Base-by-base conservation (phyloP, 1,284 basidiomycete genomes). In the Ceraceosorus bombacis region DNA sequence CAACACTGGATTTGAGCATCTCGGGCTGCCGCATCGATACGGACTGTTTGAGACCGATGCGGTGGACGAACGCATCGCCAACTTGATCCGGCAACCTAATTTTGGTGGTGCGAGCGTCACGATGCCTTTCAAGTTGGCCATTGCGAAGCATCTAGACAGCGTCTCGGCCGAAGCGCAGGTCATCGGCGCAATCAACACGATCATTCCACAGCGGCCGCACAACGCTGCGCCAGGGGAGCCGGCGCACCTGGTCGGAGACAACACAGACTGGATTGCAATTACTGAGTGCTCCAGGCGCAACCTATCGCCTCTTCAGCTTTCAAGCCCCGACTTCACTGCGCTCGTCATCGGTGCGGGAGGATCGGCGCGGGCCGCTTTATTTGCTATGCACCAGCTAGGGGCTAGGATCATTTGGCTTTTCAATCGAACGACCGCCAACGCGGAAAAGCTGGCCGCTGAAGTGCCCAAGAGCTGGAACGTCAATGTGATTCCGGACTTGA, bases 21-120 rank as follows among this genome's bases (percentile, higher is more conserved):
- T 97, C 37, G 91, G 91, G 1, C 81, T 97, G 9, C 92, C 92
- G 0, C 82, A 77, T 58, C 38, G 17, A 5, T 77, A 77, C 63
- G 60, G 57, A 46, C 80, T 88, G n/a, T 80, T 89, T 53, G 90
- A 97, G 80, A 88, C 88, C 0, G 73, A 80, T 5, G 82, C 94
- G 37, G 52, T 61, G 0, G 85, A 85, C 55, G 83, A 86, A 6
- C 81, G 83, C 54, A 82, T 95, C 65, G 83, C 83, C 68, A 79
- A 82, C 0, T 81, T 86, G 1, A 80, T 97, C 12, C 78, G 81
- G 0, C 81, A 84, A 6, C 81, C 84, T 0, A 84, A 86, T 57
- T 98, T 97, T 78, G 94, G 94, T 13, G 94, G 94, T 4, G 93
- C 93, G 6, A 91, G 89, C 5, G 91, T 97, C 36, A 99, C 95